Percentiles rank a stretch among this genome's conserved stretches.
These are phyloP conservation scores for Nadsonia starkeyi-henricii DNA, from an alignment of 1,139 yeast species.

Conservation along the genomic window DNA sequence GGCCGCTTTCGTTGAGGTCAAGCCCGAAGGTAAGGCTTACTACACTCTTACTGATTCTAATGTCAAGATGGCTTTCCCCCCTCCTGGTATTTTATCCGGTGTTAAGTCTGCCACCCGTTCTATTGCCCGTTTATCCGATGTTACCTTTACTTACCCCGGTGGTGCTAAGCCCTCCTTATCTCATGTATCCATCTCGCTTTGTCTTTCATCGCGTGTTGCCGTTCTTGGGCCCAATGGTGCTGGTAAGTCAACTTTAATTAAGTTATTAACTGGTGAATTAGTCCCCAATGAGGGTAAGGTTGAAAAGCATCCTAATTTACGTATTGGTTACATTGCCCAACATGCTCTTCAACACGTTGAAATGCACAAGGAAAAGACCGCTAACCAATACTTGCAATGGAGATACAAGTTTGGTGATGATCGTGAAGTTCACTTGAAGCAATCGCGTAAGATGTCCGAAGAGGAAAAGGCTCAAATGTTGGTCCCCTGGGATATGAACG, in stretches of 20 bases:
- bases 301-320: conserved; percentile 94
- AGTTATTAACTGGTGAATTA: conserved; percentile 81
- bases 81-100: conserved; percentile 93
- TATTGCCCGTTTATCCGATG: conserved; percentile 80
- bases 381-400: conserved; percentile 97
- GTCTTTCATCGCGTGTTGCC: conserved; percentile 90
- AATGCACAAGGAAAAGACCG: conserved; percentile 93
- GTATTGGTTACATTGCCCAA: conserved; percentile 97
- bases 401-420: conserved; percentile 96
- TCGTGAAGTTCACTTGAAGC: conserved; percentile 88
- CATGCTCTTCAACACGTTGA: conserved; percentile 96
- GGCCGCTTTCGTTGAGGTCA: conserved; percentile 78
- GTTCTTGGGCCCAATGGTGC: conserved; percentile 98
- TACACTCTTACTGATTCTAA: conserved; percentile 89
- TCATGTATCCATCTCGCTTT: conserved; percentile 74
- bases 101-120: conserved; percentile 91
- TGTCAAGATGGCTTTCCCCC: conserved; percentile 96
- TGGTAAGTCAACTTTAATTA: conserved; percentile 92
- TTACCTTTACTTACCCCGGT: conserved; percentile 83
- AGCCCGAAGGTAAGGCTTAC: conserved; percentile 94
- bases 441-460: conserved; percentile 73
- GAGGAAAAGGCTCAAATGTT: conserved; percentile 73
- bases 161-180: conserved; percentile 68
- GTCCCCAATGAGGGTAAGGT: conserved; percentile 79
- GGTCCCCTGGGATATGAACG: conserved; percentile 64